Conservation (phyloP, 768 basidiomycete genomes). For the Psilocybe subaeruginosa region DNA sequence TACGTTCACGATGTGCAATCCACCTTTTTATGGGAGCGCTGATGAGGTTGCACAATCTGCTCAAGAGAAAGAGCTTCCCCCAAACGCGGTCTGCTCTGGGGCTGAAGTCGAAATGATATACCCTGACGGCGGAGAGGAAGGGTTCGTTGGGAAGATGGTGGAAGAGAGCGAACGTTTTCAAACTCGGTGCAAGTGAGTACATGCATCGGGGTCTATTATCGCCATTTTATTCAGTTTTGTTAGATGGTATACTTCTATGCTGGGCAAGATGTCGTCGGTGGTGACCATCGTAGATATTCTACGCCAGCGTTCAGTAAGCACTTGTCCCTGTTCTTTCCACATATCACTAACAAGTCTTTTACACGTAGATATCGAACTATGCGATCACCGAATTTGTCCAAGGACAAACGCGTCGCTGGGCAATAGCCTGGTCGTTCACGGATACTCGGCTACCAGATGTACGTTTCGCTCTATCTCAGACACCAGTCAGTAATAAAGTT, state of each 20-base stretch:
- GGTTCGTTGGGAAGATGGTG: constrained; percentile 80
- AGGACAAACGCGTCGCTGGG: constrained; percentile 92
- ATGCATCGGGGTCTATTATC: background rate
- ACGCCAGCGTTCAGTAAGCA: constrained; percentile 36
- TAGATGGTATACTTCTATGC: constrained; percentile 94
- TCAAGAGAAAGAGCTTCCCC: constrained; percentile 62
- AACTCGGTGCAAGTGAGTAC: constrained; percentile 60
- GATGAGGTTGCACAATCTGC: constrained; percentile 68
- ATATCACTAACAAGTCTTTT: background rate
- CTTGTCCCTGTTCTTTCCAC: background rate
- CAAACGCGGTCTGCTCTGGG: constrained; percentile 85
- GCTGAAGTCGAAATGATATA: constrained; percentile 84
- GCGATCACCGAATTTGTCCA: constrained; percentile 83
- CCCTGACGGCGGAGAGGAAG: constrained; percentile 81
- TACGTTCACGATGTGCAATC: constrained; percentile 94
- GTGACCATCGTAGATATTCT: constrained; percentile 59
- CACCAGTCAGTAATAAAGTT: background rate
- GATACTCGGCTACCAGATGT: constrained; percentile 77
- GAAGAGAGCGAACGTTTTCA: constrained; percentile 61
- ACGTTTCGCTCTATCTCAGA: constrained; percentile 29
- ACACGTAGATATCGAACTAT: constrained; percentile 81
- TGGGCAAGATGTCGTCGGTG: constrained; percentile 86
- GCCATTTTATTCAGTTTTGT: background rate
- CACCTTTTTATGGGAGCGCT: constrained; percentile 85
- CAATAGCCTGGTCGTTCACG: constrained; percentile 82